Evolutionary conservation across 495 filamentous ascomycete species (phyloP), one percentile per base, ranked within the genome.

Genomic region (Lichenothelia convexa): DNA sequence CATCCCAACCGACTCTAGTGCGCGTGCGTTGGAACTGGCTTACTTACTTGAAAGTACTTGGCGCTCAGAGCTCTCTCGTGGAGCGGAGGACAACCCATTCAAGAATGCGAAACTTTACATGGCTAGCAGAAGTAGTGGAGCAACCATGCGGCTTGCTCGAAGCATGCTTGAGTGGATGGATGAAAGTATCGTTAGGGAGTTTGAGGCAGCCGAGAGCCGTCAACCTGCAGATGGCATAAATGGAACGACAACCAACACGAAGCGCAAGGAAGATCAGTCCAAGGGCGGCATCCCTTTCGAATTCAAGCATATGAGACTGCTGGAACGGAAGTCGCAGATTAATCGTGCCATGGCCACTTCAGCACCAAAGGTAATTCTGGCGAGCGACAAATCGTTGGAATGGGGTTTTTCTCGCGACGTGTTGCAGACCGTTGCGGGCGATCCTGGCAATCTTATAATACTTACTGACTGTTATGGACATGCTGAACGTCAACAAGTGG

Each of bases 91-190:
- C 4, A 60, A 59, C 7, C 64, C 71, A 4, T 67, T 93, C 20
- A 73, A 71, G 46, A 61, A 63, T 2, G 67, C 80, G 0, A 77
- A 73, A 37, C 57, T 93, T 0, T 94, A 85, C 51, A 57, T 99
- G 23, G 87, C 81, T 0, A 82, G 81, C 15, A 75, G 70, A 32
- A 86, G 76, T 42, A 74, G 78, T 35, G 68, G 73, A 35, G 80
- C 79, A 18, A 87, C 82, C 1, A 82, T 93, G 75, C 63, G 78
- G 38, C 75, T 92, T 37, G 80, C 86, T 12, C 68, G 84, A 42
- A 94, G 87, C 52, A 93, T 95, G 84, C 59, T 95, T 36, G 89
- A 99, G 53, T 99, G 89, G 89, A 95, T 94, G 84, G 85, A 94
- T 48, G 85, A 93, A 46, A 76, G 68, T 33, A 84, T 99, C 34